Evolutionary conservation across 106 monocot species (phyloP).

Genomic region (Ottelia alismoides): DNA sequence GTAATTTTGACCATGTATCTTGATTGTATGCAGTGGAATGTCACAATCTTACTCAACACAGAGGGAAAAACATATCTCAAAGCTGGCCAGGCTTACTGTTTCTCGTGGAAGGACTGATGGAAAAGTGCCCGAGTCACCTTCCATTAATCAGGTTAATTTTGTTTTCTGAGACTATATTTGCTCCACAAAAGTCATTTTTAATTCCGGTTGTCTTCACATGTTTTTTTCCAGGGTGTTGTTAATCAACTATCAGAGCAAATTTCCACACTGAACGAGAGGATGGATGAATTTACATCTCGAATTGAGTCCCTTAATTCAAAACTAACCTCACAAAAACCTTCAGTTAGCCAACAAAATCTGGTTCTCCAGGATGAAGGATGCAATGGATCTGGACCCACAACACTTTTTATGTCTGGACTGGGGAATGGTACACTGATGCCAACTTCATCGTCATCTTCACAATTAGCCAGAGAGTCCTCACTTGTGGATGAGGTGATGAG

Average conservation of each 20-base stretch:
- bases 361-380: conserved; percentile 45
- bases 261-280: conserved; percentile 76
- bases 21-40: conserved; percentile 37
- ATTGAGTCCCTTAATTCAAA: conserved; percentile 86
- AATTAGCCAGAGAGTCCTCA: conserved; percentile 56
- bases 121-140: conserved; percentile 40
- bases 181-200: no score
- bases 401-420: conserved; percentile 64
- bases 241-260: conserved; percentile 89
- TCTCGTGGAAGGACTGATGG: conserved; percentile 37
- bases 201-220: no score
- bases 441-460: conserved; percentile 63
- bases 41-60: conserved; percentile 75
- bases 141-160: conserved; percentile 46
- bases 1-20: background rate
- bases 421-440: conserved; percentile 77
- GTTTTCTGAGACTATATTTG: background rate
- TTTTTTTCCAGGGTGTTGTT: conserved; percentile 49
- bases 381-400: conserved; percentile 62
- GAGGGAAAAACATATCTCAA: conserved; percentile 54
- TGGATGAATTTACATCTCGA: conserved; percentile 80
- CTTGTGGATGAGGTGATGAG: conserved; percentile 70
- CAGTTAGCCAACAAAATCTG: conserved; percentile 72
- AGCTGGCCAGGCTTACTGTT: conserved; percentile 56
- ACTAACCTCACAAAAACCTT: conserved; percentile 30